phyloP scores from a whole-genome alignment of 768 basidiomycete genomes.

The Leucocoprinus leucothites region DNA sequence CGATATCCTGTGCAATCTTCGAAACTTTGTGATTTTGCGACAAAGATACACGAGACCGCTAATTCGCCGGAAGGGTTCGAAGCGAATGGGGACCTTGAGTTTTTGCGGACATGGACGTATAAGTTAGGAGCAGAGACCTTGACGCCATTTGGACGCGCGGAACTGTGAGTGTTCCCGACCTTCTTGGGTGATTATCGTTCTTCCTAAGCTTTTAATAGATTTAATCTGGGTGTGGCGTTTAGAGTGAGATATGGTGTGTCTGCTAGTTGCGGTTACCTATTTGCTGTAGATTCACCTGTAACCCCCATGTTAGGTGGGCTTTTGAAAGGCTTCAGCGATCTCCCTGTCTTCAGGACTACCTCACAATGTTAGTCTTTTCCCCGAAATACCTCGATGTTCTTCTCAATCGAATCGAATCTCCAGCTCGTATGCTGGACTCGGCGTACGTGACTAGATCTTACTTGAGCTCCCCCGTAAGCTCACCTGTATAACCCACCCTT shows the following conservation, averaged over 20 bases:
- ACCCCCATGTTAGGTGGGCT: constrained; percentile 21
- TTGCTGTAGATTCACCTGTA: background rate
- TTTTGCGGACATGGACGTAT: constrained; percentile 75
- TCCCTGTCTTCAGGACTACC: constrained; percentile 66
- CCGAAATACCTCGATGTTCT: background rate
- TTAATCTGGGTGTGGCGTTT: constrained; percentile 52
- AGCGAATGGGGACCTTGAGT: constrained; percentile 52
- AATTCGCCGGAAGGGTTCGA: constrained; percentile 35
- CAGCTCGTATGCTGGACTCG: constrained; percentile 53
- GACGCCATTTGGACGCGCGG: constrained; percentile 73
- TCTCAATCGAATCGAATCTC: constrained; percentile 4
- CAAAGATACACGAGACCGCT: constrained; percentile 47
- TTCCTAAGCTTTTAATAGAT: constrained; percentile 19
- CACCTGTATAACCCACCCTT: background rate
- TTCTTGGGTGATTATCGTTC: background rate
- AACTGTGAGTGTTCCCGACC: constrained; percentile 41
- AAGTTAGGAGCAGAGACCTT: constrained; percentile 74
- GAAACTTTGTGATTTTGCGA: constrained; percentile 40
- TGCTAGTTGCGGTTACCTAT: constrained; percentile 7
- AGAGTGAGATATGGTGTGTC: constrained; percentile 58
- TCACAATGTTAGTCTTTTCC: constrained; percentile 37
- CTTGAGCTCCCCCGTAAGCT: background rate
- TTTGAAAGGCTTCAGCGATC: constrained; percentile 38
- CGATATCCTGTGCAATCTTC: constrained; percentile 48
- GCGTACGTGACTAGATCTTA: constrained; percentile 28